A percentile compares a stretch with the other conserved stretches of the same genome.
Conservation (phyloP, 306 rosid species). For the Trichosanthes cucumerina region DNA sequence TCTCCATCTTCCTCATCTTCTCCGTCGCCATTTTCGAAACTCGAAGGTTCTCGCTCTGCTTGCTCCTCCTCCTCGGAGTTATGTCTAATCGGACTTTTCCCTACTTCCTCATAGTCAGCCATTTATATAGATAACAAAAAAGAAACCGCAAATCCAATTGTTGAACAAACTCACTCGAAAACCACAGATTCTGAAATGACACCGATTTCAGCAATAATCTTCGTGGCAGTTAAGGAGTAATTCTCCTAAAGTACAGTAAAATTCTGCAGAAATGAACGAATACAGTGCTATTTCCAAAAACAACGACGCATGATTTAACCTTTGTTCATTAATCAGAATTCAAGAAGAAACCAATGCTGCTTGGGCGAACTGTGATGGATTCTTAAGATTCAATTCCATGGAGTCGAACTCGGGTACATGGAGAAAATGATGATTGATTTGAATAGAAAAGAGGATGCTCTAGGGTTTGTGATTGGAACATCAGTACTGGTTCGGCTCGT, state of each 20-base stretch:
- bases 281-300: not conserved
- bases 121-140: slow-evolving; percentile 8
- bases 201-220: not conserved
- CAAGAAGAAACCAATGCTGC: not conserved
- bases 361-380: not conserved
- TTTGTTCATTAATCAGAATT: not conserved
- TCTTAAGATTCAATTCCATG: not conserved
- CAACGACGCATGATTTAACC: not conserved
- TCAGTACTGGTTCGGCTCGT: not conserved
- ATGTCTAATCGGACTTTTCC: slow-evolving; percentile 16
- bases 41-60: slow-evolving; percentile 23
- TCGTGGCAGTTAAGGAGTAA: not conserved
- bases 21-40: slow-evolving; percentile 23
- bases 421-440: not conserved
- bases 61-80: slow-evolving; percentile 33
- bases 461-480: slow-evolving; percentile 4
- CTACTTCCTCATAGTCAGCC: slow-evolving; percentile 34
- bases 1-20: slow-evolving; percentile 17
- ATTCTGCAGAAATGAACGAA: not conserved
- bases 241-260: not conserved
- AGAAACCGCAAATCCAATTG: not conserved
- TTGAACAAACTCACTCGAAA: not conserved
- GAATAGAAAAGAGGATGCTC: not conserved
- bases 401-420: not conserved
- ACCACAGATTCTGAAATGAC: not conserved